Conservation (phyloP, 2,329 filamentous ascomycete species). For the Cercospora zeina region DNA sequence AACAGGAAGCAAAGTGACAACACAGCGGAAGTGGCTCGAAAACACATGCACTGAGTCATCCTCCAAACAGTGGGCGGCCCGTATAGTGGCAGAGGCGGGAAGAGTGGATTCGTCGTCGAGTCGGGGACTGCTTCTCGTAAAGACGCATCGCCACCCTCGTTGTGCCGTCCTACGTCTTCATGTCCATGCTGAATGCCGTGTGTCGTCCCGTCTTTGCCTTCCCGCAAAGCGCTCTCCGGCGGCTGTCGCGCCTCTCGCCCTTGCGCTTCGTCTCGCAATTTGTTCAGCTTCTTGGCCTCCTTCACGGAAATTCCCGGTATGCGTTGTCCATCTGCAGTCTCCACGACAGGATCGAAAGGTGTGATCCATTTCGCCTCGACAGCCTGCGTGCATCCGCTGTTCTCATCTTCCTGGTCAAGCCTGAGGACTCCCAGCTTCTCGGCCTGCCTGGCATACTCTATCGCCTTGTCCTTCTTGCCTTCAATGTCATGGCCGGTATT, state of each 20-base stretch:
- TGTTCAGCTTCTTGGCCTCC: constrained; percentile 71
- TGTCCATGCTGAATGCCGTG: constrained; percentile 41
- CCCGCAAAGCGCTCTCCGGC: constrained; percentile 40
- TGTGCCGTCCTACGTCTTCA: constrained; percentile 40
- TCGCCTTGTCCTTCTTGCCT: constrained; percentile 25
- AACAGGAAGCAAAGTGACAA: constrained; percentile 76
- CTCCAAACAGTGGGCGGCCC: constrained; percentile 69
- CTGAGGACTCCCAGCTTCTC: constrained; percentile 48
- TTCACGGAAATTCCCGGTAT: constrained; percentile 68
- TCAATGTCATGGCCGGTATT: background rate
- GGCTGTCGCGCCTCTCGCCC: constrained; percentile 39
- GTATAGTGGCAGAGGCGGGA: constrained; percentile 80
- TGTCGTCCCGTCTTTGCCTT: constrained; percentile 48
- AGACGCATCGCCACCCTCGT: constrained; percentile 47
- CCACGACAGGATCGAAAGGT: constrained; percentile 69
- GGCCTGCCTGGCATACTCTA: constrained; percentile 63
- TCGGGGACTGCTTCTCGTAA: constrained; percentile 55
- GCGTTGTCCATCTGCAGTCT: constrained; percentile 65
- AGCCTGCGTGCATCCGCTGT: constrained; percentile 54
- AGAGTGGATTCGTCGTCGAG: constrained; percentile 74
- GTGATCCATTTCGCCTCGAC: constrained; percentile 64
- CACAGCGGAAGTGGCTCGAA: constrained; percentile 69
- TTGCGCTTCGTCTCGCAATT: constrained; percentile 56
- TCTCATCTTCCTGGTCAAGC: constrained; percentile 44
- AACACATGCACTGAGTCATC: constrained; percentile 64